These are phyloP conservation scores for Naegleria fowleri DNA, from an alignment of 208 protist species.

Conservation along the genomic window DNA sequence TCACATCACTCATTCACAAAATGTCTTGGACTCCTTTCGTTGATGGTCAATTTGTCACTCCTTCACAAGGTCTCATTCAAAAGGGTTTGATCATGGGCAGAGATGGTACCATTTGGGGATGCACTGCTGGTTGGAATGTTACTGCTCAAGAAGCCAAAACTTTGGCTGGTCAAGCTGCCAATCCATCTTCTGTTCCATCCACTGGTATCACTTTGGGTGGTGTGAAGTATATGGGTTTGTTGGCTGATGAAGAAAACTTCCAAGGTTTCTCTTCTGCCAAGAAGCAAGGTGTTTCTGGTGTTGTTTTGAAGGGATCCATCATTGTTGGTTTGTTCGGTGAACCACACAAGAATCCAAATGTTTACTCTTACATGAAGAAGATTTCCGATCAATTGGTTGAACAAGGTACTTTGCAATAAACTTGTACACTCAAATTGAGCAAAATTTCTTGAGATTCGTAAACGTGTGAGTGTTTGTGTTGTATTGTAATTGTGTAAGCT, in stretches of 20 bases:
- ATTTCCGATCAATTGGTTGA: not conserved
- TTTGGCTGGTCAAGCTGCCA: slow-evolving; percentile 3
- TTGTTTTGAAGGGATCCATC: not conserved
- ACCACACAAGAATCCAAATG: slow-evolving; percentile 13
- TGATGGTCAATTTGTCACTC: not conserved
- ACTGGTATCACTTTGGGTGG: not conserved
- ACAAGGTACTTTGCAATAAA: not conserved
- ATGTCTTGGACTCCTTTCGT: slow-evolving; percentile 18
- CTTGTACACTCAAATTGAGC: too few relatives aligned
- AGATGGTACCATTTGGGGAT: not conserved
- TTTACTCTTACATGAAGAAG: not conserved
- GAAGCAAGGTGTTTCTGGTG: not conserved
- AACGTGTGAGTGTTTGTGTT: too few relatives aligned
- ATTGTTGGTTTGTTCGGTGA: not conserved
- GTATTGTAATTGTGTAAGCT: too few relatives aligned
- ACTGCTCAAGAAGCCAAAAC: not conserved
- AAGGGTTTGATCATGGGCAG: not conserved
- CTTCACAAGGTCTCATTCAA: not conserved
- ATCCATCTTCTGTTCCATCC: not conserved
- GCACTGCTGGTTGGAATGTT: not conserved
- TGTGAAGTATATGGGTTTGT: not conserved
- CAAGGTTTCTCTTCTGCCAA: not conserved
- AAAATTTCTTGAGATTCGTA: too few relatives aligned
- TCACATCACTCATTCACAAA: not conserved
- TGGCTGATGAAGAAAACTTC: slow-evolving; percentile 7